phyloP scores from a whole-genome alignment of 2,329 filamentous ascomycete species.

The Penicillium sp. region DNA sequence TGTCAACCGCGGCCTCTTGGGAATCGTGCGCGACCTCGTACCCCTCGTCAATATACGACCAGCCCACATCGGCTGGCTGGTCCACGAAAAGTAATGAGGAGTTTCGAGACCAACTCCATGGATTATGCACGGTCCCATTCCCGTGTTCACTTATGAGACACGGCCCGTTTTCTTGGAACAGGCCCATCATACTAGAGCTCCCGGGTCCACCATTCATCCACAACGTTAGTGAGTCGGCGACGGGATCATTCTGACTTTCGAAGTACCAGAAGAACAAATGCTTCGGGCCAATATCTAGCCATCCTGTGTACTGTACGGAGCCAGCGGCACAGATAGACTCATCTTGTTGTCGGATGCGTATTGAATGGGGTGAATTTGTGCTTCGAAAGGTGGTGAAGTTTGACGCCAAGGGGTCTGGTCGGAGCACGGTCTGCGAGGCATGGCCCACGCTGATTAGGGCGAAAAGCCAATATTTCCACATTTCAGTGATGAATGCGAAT shows the following conservation, averaged over 20 bases:
- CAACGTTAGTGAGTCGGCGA: slow-evolving; percentile 49
- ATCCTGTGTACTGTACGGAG: slow-evolving; percentile 18
- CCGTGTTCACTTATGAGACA: slow-evolving; percentile 31
- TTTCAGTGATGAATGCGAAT: neutral
- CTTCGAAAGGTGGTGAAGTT: slow-evolving; percentile 5
- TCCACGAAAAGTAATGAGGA: slow-evolving; percentile 28
- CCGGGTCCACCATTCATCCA: slow-evolving; percentile 56
- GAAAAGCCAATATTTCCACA: neutral
- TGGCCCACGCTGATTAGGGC: neutral
- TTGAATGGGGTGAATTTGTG: slow-evolving; percentile 11
- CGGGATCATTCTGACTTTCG: slow-evolving; percentile 42
- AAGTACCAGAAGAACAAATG: slow-evolving; percentile 44
- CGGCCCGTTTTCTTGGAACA: slow-evolving; percentile 51
- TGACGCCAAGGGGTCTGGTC: neutral
- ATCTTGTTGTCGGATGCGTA: slow-evolving; percentile 18
- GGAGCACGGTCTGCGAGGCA: slow-evolving; percentile 3
- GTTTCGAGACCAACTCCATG: slow-evolving; percentile 22
- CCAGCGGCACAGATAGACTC: slow-evolving; percentile 16
- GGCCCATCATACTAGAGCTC: slow-evolving; percentile 51
- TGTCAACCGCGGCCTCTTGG: slow-evolving; percentile 46
- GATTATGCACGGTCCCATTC: slow-evolving; percentile 23
- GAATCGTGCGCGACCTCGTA: slow-evolving; percentile 33
- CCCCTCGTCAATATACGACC: slow-evolving; percentile 26
- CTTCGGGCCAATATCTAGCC: slow-evolving; percentile 12
- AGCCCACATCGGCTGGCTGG: slow-evolving; percentile 27